Base-by-base conservation (phyloP, 148 eudicot species). In the Suaeda aralocaspica region DNA sequence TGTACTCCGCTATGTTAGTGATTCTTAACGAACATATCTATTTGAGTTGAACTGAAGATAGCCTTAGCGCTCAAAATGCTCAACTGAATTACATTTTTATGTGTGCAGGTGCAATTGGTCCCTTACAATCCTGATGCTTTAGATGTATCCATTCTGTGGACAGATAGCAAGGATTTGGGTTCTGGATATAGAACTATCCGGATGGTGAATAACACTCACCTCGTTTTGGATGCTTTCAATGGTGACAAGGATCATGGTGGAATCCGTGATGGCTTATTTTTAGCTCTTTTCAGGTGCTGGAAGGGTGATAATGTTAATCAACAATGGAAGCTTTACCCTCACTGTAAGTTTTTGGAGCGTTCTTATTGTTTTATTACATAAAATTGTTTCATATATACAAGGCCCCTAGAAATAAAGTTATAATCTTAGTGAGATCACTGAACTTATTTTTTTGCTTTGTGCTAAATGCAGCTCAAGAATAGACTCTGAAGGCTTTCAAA, bases 291-390 rank as follows among this genome's bases (percentile, higher is more conserved):
- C 89, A 87, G 88, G 57, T 88, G 86, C 80, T 75, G 76, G 73
- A 92, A 90, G 78, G 96, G 92, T 11, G 98, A 92, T 9, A 92
- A 92, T 61, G 94, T 88, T 67, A 82, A 92, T 53, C 96, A 91
- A 48, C 83, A 86, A 29, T 91, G 96, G 96, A 88, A 85, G 83
- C 84, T 88, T 24, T 76, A 67, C 61, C 84, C 84, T 59, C 80
- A 82, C 64, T 84, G 94, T 86, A 81, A 84, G 90, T 77, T 59
- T 61, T 63, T 68, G 15, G 60, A 11, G 9, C 24, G 15, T 42
- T 8, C n/a, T n/a, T n/a, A n/a, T n/a, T n/a, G n/a, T n/a, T n/a
- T n/a, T n/a, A n/a, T n/a, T n/a, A n/a, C n/a, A n/a, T n/a, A n/a
- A n/a, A n/a, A n/a, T n/a, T n/a, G n/a, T n/a, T n/a, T n/a, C n/a